These are phyloP conservation scores for Penicillium argentinense DNA, from an alignment of 495 filamentous ascomycete genomes.

Conservation along the genomic window DNA sequence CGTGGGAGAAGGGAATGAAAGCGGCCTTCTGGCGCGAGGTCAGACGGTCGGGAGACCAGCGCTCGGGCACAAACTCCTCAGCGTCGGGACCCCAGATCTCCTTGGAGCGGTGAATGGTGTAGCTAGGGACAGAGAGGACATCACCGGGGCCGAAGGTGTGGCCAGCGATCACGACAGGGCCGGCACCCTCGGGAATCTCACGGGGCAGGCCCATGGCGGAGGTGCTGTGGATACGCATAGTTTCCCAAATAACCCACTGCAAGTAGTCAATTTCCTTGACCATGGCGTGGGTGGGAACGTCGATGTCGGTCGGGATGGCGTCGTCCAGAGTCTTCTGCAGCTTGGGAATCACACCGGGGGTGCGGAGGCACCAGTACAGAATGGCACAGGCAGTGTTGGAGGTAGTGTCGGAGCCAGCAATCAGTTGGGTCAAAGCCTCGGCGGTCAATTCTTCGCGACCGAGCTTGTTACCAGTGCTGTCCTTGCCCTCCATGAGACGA, in stretches of 20 bases:
- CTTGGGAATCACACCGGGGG: conserved; percentile 68
- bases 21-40: conserved; percentile 70
- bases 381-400: conserved; percentile 87
- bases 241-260: conserved; percentile 80
- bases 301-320: conserved; percentile 57
- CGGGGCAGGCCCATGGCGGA: conserved; percentile 87
- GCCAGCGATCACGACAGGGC: conserved; percentile 52
- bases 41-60: conserved; percentile 59
- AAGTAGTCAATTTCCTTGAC: conserved; percentile 73
- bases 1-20: conserved; percentile 82
- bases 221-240: conserved; percentile 85
- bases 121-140: conserved; percentile 80
- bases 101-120: conserved; percentile 80
- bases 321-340: conserved; percentile 72
- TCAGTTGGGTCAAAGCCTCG: conserved; percentile 86
- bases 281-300: conserved; percentile 67
- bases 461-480: conserved; percentile 71
- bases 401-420: conserved; percentile 88
- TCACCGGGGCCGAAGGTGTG: conserved; percentile 72
- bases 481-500: conserved; percentile 82
- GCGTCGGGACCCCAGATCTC: conserved; percentile 81
- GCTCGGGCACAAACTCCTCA: conserved; percentile 77
- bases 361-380: conserved; percentile 70
- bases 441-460: conserved; percentile 79
- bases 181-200: conserved; percentile 63